Conservation (phyloP, 495 filamentous ascomycete species). For the Penicillium salamii region DNA sequence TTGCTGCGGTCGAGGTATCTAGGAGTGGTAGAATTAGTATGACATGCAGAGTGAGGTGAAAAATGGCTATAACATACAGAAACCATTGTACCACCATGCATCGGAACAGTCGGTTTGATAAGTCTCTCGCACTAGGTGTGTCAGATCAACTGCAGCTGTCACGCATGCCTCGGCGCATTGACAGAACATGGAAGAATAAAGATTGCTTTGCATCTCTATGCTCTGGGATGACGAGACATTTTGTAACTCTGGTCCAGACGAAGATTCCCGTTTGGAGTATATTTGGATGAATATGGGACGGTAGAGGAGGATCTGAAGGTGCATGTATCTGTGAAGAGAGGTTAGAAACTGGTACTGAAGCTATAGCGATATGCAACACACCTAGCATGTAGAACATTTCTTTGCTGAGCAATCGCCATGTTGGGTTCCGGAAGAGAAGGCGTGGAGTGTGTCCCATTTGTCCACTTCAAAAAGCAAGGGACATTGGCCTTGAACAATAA, state of each 20-base stretch:
- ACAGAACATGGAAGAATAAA: not conserved
- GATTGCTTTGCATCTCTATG: too few relatives aligned
- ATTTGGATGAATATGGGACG: conserved; percentile 9
- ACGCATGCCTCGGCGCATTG: conserved; percentile 6
- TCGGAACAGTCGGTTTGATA: conserved; percentile 3
- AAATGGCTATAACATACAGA: conserved; percentile 8
- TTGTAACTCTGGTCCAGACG: too few relatives aligned
- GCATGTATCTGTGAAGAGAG: conserved; percentile 2
- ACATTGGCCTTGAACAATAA: conserved; percentile 2
- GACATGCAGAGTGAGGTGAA: not conserved
- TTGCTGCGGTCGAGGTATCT: conserved; percentile 15
- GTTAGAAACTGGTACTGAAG: too few relatives aligned
- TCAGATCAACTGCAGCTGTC: conserved; percentile 7
- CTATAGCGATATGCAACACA: too few relatives aligned
- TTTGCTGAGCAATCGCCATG: not conserved
- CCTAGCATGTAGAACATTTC: conserved; percentile 12
- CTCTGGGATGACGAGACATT: too few relatives aligned
- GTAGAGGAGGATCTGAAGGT: conserved; percentile 11
- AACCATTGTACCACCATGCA: conserved; percentile 19
- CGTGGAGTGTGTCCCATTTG: too few relatives aligned
- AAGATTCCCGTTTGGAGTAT: not conserved
- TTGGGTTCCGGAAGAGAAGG: too few relatives aligned
- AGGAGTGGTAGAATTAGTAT: not conserved
- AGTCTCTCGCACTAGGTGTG: conserved; percentile 5
- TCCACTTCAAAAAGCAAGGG: conserved; percentile 1